phyloP scores from a whole-genome alignment of 108 stramenopile species.

The Nitzschia sp. region DNA sequence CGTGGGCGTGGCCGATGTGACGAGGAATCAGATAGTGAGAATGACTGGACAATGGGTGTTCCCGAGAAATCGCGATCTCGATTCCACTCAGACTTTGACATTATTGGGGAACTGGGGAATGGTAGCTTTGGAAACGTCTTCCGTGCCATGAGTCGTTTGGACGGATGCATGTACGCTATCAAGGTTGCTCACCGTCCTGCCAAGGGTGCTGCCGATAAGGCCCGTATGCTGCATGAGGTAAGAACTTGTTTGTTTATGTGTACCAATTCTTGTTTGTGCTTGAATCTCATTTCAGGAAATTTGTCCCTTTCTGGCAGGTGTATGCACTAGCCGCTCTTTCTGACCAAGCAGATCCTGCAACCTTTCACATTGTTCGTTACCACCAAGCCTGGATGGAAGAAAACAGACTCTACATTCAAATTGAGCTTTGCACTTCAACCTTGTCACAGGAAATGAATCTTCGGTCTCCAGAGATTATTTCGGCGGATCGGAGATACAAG shows the following conservation, averaged over 20 bases:
- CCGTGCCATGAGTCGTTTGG: constrained; percentile 68
- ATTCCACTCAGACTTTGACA: constrained; percentile 74
- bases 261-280: neutral
- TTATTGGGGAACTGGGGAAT: constrained; percentile 70
- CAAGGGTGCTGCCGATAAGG: constrained; percentile 58
- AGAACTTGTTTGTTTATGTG: neutral
- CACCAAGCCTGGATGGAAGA: constrained; percentile 92
- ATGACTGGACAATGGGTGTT: neutral
- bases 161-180: constrained; percentile 83
- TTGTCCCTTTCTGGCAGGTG: constrained; percentile 38
- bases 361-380: constrained; percentile 89
- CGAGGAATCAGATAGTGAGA: constrained; percentile 15
- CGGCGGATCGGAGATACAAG: constrained; percentile 64
- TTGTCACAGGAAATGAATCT: constrained; percentile 54
- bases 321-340: constrained; percentile 82
- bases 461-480: constrained; percentile 19
- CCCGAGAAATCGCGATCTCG: constrained; percentile 27
- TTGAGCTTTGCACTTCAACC: constrained; percentile 72
- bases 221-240: constrained; percentile 83
- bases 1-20: neutral
- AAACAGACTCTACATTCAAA: constrained; percentile 80
- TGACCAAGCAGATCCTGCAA: constrained; percentile 69
- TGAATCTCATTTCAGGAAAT: neutral
- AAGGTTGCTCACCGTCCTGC: constrained; percentile 76
- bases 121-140: constrained; percentile 83